Evolutionary conservation across 2,329 filamentous ascomycete species (phyloP).

Genomic region (Microsporum ferrugineum): DNA sequence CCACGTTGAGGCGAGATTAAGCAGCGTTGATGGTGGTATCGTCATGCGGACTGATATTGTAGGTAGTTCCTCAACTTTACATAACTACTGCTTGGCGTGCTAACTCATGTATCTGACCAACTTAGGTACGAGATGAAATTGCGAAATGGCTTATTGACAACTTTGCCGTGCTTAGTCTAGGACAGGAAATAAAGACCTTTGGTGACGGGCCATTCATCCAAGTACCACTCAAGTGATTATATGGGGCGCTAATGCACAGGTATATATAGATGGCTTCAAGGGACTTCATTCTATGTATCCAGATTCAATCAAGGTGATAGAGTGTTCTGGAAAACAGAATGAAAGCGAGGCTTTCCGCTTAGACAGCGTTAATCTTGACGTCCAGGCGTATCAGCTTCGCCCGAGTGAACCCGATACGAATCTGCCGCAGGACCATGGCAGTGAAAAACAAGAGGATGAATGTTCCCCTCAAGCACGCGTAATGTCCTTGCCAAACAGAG

Average conservation of each 20-base stretch:
- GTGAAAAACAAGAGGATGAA: conserved; percentile 17
- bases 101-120: not conserved
- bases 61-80: conserved; percentile 3
- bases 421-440: conserved; percentile 12
- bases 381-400: conserved; percentile 34
- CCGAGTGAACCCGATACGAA: conserved; percentile 11
- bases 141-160: conserved; percentile 26
- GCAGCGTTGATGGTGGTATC: conserved; percentile 17
- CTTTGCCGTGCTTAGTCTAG: conserved; percentile 25
- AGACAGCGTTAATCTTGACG: conserved; percentile 29
- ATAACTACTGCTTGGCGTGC: not conserved
- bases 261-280: conserved; percentile 18
- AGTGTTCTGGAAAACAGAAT: conserved; percentile 24
- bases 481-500: conserved; percentile 28
- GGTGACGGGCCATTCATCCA: conserved; percentile 14
- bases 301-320: conserved; percentile 28
- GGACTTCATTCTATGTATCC: conserved; percentile 20
- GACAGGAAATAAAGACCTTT: conserved; percentile 24
- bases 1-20: conserved; percentile 31
- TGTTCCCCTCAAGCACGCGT: conserved; percentile 24
- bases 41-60: conserved; percentile 26
- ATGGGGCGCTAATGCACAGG: not conserved
- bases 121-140: conserved; percentile 28
- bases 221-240: not conserved
- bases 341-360: conserved; percentile 22